These are phyloP conservation scores for Erythrophleum ivorense DNA, from an alignment of 331 rosid genomes.

Conservation along the genomic window DNA sequence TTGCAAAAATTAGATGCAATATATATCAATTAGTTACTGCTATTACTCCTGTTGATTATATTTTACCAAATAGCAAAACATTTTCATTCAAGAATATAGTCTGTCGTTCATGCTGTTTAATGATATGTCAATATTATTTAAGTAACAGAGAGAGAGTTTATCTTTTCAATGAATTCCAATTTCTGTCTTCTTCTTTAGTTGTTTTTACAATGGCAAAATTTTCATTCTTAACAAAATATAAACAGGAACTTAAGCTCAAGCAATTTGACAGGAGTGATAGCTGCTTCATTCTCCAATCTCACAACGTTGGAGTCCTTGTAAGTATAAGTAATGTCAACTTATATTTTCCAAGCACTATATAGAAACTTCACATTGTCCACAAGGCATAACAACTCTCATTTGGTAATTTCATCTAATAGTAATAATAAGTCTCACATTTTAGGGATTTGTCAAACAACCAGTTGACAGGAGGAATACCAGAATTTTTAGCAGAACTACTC, in stretches of 20 bases:
- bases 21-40: too few species aligned
- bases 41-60: too few species aligned
- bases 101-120: too few species aligned
- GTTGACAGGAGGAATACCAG: conserved; percentile 44
- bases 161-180: not conserved
- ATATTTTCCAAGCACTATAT: not conserved
- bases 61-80: too few species aligned
- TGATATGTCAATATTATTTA: too few species aligned
- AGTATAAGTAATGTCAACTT: conserved; percentile 31
- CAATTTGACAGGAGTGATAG: conserved; percentile 43
- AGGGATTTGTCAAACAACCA: conserved; percentile 51
- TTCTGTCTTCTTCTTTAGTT: too few species aligned
- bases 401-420: not conserved
- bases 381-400: too few species aligned
- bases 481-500: conserved; percentile 43
- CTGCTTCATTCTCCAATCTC: not conserved
- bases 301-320: conserved; percentile 33
- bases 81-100: too few species aligned
- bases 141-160: too few species aligned
- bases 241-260: conserved; percentile 54
- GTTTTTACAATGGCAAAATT: too few species aligned
- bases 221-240: not conserved
- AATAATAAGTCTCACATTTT: not conserved
- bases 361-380: not conserved
- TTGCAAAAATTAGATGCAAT: not conserved